Evolutionary conservation across 192 early-diverging fungal genomes (phyloP), one percentile per base, ranked within the genome.

Genomic region (Gamsiella multidivaricata): DNA sequence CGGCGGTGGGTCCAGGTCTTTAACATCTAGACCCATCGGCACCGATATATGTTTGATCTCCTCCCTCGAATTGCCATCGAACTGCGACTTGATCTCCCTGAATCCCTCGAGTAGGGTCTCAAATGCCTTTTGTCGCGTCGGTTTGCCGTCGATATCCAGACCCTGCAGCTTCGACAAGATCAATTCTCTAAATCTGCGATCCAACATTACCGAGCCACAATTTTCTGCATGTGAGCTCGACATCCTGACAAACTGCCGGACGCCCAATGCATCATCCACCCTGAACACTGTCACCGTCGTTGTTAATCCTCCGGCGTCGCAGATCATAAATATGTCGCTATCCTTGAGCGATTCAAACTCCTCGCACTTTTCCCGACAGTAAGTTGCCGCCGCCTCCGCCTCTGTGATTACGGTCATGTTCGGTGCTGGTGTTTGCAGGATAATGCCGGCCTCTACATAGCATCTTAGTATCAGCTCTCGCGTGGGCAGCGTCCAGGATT

Each of bases 301-400:
- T 1, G 74, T 69, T 29, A 78, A 51, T 42, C 83, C 84, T 18
- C 85, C 85, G 11, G 85, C 85, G 45, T 86, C 85, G 46, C 83
- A 86, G 46, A 86, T 82, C 81, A 86, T 84, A 55, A 86, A 86
- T 41, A 80, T 81, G 26, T 86, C 85, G 12, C 81, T 81, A 59
- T 84, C 70, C 39, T 65, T 71, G 57, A 86, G 67, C 17, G 60
- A 54, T 39, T 80, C 76, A 52, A 86, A 86, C n/a, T 82, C 69
- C 17, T 86, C 83, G 39, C 85, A 84, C 17, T 82, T 82, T 28
- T 82, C 81, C 39, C 83, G 83, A 61, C 85, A 86, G 41, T 86
- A 86, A 8, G 83, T 80, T 10, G 85, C 85, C 7, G 85, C 85
- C 7, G 85, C 85, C 63, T 86, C 85, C 2, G 85, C 83, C 57